phyloP scores from a whole-genome alignment of 345 rosid species.

The Camelina neglecta region DNA sequence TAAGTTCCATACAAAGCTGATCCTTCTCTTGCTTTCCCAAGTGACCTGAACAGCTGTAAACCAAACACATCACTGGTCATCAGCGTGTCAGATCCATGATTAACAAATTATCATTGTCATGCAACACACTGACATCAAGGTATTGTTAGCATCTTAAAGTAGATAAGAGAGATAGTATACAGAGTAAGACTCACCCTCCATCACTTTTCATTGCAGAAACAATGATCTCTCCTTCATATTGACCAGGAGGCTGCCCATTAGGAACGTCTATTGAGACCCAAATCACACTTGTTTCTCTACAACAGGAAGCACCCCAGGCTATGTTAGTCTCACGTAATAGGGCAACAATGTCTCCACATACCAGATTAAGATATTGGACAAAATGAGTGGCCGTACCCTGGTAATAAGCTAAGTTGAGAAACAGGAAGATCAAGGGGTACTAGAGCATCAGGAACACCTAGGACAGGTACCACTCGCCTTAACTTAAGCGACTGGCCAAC shows the following conservation, averaged over 20 bases:
- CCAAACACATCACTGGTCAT: conserved; percentile 25
- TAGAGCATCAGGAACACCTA: conserved; percentile 98
- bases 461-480: conserved; percentile 72
- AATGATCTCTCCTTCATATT: conserved; percentile 85
- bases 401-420: conserved; percentile 71
- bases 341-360: conserved; percentile 10
- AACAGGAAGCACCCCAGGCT: conserved; percentile 32
- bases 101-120: not conserved
- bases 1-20: conserved; percentile 66
- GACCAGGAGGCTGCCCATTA: conserved; percentile 81
- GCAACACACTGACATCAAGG: conserved; percentile 1
- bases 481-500: conserved; percentile 76
- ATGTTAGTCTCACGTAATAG: conserved; percentile 15
- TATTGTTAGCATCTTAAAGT: conserved; percentile 13
- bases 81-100: conserved; percentile 16
- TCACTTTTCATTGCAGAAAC: conserved; percentile 71
- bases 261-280: conserved; percentile 97
- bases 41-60: conserved; percentile 53
- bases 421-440: conserved; percentile 86
- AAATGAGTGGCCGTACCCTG: conserved; percentile 64
- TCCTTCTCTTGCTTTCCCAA: conserved; percentile 69
- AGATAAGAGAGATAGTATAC: not conserved
- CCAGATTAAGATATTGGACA: not conserved
- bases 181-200: conserved; percentile 56
- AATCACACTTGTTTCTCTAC: conserved; percentile 84